Percentiles rank a stretch among this genome's conserved stretches.
phyloP scores from a whole-genome alignment of 768 basidiomycete species.

The Amanita molliuscula region DNA sequence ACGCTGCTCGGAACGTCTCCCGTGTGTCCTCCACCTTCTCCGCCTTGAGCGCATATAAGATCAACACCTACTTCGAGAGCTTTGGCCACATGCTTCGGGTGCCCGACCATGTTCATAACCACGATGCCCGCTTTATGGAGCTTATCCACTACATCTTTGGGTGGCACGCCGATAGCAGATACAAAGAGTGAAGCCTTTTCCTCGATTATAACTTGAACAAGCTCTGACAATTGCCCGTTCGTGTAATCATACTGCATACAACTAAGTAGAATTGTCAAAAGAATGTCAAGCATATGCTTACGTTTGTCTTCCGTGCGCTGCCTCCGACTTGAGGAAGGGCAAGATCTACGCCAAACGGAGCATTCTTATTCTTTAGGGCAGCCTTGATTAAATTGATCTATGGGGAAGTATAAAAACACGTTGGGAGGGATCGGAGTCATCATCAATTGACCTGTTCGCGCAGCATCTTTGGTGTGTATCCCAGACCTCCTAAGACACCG shows the following conservation, averaged over 20 bases:
- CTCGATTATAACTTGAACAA: slow-evolving; percentile 87
- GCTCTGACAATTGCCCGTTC: slow-evolving; percentile 71
- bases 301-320: slow-evolving; percentile 85
- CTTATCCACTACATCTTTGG: slow-evolving; percentile 66
- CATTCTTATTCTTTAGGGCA: slow-evolving; percentile 60
- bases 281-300: slow-evolving; percentile 19
- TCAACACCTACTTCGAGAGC: slow-evolving; percentile 82
- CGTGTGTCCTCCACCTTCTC: slow-evolving; percentile 86
- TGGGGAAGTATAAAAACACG: slow-evolving; percentile 4
- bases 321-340: slow-evolving; percentile 84
- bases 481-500: slow-evolving; percentile 87
- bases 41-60: slow-evolving; percentile 89
- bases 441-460: slow-evolving; percentile 51
- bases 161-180: slow-evolving; percentile 84
- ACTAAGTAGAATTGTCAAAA: not conserved
- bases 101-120: slow-evolving; percentile 96
- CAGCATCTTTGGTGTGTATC: slow-evolving; percentile 76
- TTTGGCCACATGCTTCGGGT: slow-evolving; percentile 79
- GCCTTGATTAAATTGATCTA: slow-evolving; percentile 70
- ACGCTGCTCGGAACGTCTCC: slow-evolving; percentile 78
- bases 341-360: slow-evolving; percentile 87
- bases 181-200: slow-evolving; percentile 86
- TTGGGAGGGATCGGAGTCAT: not conserved
- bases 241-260: slow-evolving; percentile 71
- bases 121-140: slow-evolving; percentile 80